Evolutionary conservation across 108 stramenopile genomes (phyloP), one percentile per base, ranked within the genome.

Genomic region (Skeletonema tropicum): DNA sequence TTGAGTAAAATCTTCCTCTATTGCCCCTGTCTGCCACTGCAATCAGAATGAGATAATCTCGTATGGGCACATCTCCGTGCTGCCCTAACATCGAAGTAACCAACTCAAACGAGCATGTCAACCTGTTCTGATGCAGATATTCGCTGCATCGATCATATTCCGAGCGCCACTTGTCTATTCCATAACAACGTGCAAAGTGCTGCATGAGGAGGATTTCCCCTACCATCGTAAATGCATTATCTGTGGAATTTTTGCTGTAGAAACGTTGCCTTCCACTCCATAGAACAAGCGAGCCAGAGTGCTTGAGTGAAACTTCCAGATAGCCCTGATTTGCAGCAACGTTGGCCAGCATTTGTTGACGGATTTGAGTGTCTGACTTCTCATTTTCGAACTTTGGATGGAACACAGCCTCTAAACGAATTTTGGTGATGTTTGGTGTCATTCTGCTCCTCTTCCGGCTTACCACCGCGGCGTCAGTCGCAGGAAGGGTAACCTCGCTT

Each of bases 341-440:
- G 25, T 46, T 69, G 30, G 80, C 42, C 45, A 83, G 78, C 94
- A 94, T 94, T 62, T 77, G 55, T 19, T 74, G 61, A 17, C 94
- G 87, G 46, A 94, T 84, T 32, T 81, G 69, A 9, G 45, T 78
- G 10, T 66, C 70, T 60, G 71, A 81, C 45, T 62, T 70, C 80
- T 95, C 94, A 70, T 95, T 95, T 60, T 92, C 94, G 73, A 95
- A 95, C 68, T 95, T 95, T 12, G 94, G 94, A 82, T 92, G 89
- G 70, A 95, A 95, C 25, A 95, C 90, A 10, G 89, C 94, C 69
- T 95, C 94, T 0, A 92, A 75, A 15, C 23, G 52, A 55, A 55
- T 45, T 45, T 45, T 45, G 15, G 42, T n/a, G 42, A 45, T 45
- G 42, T 45, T 45, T 45, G 15, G 52, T 9, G 21, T 55, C 2